Conservation (phyloP, 441 rosid species). For the Euphorbia corollata region DNA sequence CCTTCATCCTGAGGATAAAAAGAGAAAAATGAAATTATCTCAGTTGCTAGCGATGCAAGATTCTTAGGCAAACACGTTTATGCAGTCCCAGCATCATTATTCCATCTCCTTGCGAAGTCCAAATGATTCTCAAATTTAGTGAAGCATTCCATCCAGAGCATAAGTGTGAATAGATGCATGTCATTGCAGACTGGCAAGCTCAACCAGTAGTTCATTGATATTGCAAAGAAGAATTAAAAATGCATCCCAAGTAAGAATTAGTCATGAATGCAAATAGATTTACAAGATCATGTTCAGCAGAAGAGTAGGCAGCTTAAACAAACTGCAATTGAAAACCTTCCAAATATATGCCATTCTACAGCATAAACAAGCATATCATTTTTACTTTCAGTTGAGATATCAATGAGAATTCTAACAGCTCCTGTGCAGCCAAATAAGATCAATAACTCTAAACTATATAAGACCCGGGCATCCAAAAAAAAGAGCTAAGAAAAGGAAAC, state of each 20-base stretch:
- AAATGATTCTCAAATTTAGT: neutral
- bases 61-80: neutral
- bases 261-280: neutral
- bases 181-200: neutral
- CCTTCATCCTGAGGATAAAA: conserved; percentile 72
- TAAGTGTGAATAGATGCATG: neutral
- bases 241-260: neutral
- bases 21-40: neutral
- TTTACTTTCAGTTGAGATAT: neutral
- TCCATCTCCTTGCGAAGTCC: neutral
- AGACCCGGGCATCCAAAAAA: too few species aligned
- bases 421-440: neutral
- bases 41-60: neutral
- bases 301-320: too few species aligned
- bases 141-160: neutral
- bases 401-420: neutral
- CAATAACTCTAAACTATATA: too few species aligned
- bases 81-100: neutral
- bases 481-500: too few species aligned
- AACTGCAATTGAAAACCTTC: too few species aligned
- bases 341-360: neutral
- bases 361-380: neutral
- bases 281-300: too few species aligned
- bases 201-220: neutral
- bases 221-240: neutral